Percentiles rank a stretch among this genome's conserved stretches.
These are phyloP conservation scores for Colletotrichum tofieldiae DNA, from an alignment of 2,329 filamentous ascomycete species.

Conservation along the genomic window DNA sequence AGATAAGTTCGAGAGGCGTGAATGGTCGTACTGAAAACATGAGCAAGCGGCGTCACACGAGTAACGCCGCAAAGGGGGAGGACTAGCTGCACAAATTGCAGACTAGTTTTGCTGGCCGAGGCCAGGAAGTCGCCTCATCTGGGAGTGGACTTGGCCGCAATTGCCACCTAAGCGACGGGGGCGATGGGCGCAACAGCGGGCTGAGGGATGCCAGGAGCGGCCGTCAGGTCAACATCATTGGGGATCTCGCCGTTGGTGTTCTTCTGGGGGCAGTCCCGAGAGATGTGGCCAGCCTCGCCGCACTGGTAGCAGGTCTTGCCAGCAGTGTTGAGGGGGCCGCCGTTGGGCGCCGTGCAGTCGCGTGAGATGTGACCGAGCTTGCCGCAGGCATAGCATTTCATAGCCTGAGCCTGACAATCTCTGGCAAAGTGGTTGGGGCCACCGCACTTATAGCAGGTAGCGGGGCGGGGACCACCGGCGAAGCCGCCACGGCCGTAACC, in stretches of 20 bases:
- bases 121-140: slow-evolving; percentile 16
- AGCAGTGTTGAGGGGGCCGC: slow-evolving; percentile 93
- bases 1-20: slow-evolving; percentile 22
- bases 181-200: slow-evolving; percentile 57
- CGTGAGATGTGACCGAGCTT: slow-evolving; percentile 92
- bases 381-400: slow-evolving; percentile 98
- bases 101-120: slow-evolving; percentile 1
- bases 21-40: slow-evolving; percentile 36
- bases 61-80: slow-evolving; percentile 5
- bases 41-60: slow-evolving; percentile 16
- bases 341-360: slow-evolving; percentile 97
- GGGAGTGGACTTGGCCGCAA: slow-evolving; percentile 3
- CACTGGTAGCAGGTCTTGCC: slow-evolving; percentile 99
- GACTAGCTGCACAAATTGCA: slow-evolving; percentile 1
- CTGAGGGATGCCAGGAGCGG: slow-evolving; percentile 56
- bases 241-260: slow-evolving; percentile 65
- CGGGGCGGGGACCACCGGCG: slow-evolving; percentile 76
- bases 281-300: slow-evolving; percentile 95
- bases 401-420: slow-evolving; percentile 97
- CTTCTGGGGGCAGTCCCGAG: slow-evolving; percentile 91
- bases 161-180: slow-evolving; percentile 57
- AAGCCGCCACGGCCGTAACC: slow-evolving; percentile 82
- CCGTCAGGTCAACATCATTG: slow-evolving; percentile 61
- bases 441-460: slow-evolving; percentile 83
- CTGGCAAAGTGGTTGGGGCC: slow-evolving; percentile 98